Conservation (phyloP, 2,329 filamentous ascomycete genomes). For the Coniochaeta prunicola region DNA sequence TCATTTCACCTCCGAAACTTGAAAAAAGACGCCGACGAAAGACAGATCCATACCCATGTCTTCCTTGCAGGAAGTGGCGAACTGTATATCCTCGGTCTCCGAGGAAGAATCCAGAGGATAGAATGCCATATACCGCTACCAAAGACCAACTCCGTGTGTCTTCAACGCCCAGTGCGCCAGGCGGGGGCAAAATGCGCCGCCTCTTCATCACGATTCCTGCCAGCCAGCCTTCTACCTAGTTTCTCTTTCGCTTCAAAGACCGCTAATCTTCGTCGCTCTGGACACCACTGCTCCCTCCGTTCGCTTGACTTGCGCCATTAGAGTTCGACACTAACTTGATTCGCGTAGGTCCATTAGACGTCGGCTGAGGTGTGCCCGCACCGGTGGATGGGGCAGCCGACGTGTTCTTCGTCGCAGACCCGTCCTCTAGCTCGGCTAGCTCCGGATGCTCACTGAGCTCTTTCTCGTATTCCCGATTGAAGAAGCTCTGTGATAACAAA, state of each 20-base stretch:
- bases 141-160: not conserved
- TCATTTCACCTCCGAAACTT: not conserved
- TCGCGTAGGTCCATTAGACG: conserved; percentile 45
- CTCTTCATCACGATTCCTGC: not conserved
- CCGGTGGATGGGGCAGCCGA: conserved; percentile 46
- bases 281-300: conserved; percentile 25
- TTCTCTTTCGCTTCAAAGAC: not conserved
- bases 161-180: not conserved
- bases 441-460: conserved; percentile 47
- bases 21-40: not conserved
- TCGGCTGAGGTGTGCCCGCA: conserved; percentile 57
- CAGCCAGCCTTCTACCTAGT: not conserved
- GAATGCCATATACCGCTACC: not conserved
- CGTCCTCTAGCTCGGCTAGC: conserved; percentile 47
- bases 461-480: conserved; percentile 45
- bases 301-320: conserved; percentile 26
- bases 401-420: conserved; percentile 27
- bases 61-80: not conserved
- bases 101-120: not conserved
- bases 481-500: conserved; percentile 40
- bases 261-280: conserved; percentile 49
- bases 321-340: conserved; percentile 61
- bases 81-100: not conserved
- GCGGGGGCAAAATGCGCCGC: not conserved
- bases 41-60: not conserved